Base-by-base conservation (phyloP, 805 yeast genomes). In the Tetrapisispora namnaoensis region DNA sequence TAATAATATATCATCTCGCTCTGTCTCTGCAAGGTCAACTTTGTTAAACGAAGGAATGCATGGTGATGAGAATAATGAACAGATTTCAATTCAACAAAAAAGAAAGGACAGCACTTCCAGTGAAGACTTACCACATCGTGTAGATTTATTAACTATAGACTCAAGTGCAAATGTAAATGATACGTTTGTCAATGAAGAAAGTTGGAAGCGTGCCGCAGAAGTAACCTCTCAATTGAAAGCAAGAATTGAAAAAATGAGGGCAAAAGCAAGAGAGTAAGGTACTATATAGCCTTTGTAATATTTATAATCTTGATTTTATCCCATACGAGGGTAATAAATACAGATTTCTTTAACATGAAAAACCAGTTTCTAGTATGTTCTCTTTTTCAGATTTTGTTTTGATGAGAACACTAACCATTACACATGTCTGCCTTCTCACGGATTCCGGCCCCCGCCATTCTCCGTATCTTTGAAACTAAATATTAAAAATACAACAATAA, bases 161-260 rank as follows among this genome's bases (percentile, higher is more conserved):
- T 50, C 51, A 24, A 51, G 45, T 20, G 22, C 38, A n/a, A 48
- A 49, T 37, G 46, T 49, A 16, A 54, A 48, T 24, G 56, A 54
- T 37, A 48, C 52, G 13, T 49, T 59, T 39, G 72, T 73, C 42
- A 85, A 78, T 50, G 89, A 82, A 51, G 79, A 74, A 47, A 81
- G 85, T 55, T 89, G 96, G 96, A 79, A 76, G 55, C 77, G 91
- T 44, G 96, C 96, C 0, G 90, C 93, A 0, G 95, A 86, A 56
- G 95, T 88, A 13, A 89, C 96, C 0, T 77, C 80, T 3, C 91
- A 85, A 63, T 75, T 89, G 59, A 86, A 83, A 62, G 95, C 89
- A 0, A 71, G 96, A 57, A 89, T 89, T 42, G 95, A 86, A 65
- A 82, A 83, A 65, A 88, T 89, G 96, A 85, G 85, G 61, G 86